Conservation (phyloP, 176 grass and related monocot genomes). For the Rhipidocladum racemiflorum region DNA sequence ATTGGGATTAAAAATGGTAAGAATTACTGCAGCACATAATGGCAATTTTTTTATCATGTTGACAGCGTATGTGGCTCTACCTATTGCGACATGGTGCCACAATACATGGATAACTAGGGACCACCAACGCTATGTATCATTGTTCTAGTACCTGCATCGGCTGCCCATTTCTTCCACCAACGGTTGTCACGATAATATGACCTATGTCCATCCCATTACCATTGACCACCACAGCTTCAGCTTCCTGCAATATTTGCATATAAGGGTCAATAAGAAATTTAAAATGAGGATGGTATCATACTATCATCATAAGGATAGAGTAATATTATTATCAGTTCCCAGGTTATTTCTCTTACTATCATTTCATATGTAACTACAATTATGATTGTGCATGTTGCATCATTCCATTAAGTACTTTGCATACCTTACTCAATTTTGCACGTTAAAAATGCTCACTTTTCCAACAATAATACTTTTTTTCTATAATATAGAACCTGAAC, state of each 20-base stretch:
- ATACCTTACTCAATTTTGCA: too few relatives aligned
- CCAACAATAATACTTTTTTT: too few relatives aligned
- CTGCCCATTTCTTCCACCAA: constrained; percentile 74
- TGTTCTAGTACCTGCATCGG: constrained; percentile 59
- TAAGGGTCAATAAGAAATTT: constrained; percentile 8
- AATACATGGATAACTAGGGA: not conserved
- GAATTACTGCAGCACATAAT: not conserved
- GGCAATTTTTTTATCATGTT: not conserved
- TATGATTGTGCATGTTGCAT: too few relatives aligned
- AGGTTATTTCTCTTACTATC: too few relatives aligned
- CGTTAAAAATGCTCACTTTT: too few relatives aligned
- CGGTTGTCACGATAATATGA: constrained; percentile 63
- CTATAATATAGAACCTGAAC: too few relatives aligned
- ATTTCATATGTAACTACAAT: too few relatives aligned
- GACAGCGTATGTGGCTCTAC: not conserved
- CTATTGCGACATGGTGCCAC: not conserved
- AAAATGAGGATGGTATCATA: not conserved
- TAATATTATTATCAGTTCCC: not conserved
- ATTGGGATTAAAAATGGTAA: not conserved
- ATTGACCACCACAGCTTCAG: constrained; percentile 62
- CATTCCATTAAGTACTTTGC: too few relatives aligned
- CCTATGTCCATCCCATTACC: constrained; percentile 71
- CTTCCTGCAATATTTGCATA: constrained; percentile 43
- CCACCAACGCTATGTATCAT: not conserved
- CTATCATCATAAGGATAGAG: not conserved